Evolutionary conservation across 768 basidiomycete genomes (phyloP).

Genomic region (Termitomyces sp.): DNA sequence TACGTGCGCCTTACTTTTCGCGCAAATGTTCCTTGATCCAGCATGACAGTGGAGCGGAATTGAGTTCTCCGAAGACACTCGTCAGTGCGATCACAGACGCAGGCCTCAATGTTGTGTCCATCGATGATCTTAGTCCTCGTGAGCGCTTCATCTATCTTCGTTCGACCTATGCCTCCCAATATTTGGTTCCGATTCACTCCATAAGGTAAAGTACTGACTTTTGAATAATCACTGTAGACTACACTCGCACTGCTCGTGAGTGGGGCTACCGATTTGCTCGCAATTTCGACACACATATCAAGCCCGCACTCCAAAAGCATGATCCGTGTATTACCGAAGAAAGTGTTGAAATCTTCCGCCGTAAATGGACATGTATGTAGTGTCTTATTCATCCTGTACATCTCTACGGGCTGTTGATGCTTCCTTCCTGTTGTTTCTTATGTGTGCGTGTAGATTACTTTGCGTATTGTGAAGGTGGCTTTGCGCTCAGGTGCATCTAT

Average conservation of each 20-base stretch:
- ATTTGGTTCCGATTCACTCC: background rate
- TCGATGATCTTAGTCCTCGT: constrained; percentile 9
- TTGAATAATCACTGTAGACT: background rate
- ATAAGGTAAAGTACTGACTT: too few relatives aligned
- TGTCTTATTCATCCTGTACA: background rate
- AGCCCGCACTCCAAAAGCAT: constrained; percentile 1
- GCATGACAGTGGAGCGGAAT: background rate
- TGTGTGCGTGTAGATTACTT: constrained; percentile 1
- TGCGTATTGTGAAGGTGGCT: constrained; percentile 7
- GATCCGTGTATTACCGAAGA: background rate
- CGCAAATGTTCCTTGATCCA: background rate
- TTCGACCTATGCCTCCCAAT: too few relatives aligned
- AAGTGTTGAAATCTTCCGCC: constrained; percentile 3
- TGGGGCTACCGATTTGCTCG: constrained; percentile 7
- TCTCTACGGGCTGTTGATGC: background rate
- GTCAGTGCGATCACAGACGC: constrained; percentile 6
- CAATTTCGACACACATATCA: constrained; percentile 8
- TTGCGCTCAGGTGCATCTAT: constrained; percentile 6
- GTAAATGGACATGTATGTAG: constrained; percentile 9
- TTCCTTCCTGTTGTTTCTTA: background rate
- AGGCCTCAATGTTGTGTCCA: constrained; percentile 6
- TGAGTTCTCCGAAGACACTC: constrained; percentile 4
- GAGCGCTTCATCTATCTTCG: background rate
- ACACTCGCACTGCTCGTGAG: constrained; percentile 10
- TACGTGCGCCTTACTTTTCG: background rate